Evolutionary conservation across 768 basidiomycete species (phyloP).

Genomic region (Amanita thiersii): DNA sequence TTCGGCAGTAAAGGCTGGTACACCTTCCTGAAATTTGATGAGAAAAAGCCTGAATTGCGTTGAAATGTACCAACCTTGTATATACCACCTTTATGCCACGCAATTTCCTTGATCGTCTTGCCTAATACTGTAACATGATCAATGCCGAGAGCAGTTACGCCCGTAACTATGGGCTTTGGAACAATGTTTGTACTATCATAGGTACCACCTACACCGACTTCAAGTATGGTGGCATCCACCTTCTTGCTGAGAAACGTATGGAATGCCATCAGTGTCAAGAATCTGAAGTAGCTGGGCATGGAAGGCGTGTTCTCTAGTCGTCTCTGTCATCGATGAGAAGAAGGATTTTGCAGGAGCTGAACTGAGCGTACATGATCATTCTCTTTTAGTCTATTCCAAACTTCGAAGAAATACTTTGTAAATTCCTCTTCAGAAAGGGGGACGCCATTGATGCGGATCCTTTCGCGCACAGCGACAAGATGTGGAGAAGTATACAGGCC

Average conservation of each 20-base stretch:
- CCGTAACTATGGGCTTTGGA: constrained; percentile 83
- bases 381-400: constrained; percentile 78
- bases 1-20: constrained; percentile 77
- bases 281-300: constrained; percentile 93
- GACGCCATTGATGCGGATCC: constrained; percentile 87
- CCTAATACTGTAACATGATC: constrained; percentile 89
- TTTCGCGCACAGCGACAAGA: constrained; percentile 89
- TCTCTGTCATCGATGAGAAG: constrained; percentile 25
- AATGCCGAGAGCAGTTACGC: constrained; percentile 83
- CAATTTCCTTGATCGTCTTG: constrained; percentile 82
- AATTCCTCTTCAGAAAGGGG: constrained; percentile 88
- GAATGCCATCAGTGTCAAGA: constrained; percentile 85
- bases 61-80: constrained; percentile 64
- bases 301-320: constrained; percentile 40
- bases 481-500: constrained; percentile 97
- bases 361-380: constrained; percentile 45
- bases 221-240: constrained; percentile 87
- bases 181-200: constrained; percentile 97
- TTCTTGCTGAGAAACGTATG: constrained; percentile 79
- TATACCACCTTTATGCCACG: constrained; percentile 94
- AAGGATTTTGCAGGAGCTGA: not conserved
- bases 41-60: constrained; percentile 1
- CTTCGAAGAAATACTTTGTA: constrained; percentile 88
- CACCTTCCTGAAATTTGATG: constrained; percentile 43
- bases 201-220: constrained; percentile 92